Conservation (phyloP, 371 early-diverging fungal genomes). For the Mucor piriformis region DNA sequence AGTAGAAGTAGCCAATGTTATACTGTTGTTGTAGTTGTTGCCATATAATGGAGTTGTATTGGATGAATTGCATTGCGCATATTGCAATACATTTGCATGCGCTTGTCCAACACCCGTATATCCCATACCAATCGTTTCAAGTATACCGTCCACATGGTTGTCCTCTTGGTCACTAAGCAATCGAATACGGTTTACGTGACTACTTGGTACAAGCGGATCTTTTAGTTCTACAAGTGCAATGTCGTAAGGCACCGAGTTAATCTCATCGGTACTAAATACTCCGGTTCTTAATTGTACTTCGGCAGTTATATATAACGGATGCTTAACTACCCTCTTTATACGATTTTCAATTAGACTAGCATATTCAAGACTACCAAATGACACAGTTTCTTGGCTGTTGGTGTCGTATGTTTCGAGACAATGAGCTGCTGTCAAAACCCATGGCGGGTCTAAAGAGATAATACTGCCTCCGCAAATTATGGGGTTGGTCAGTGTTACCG, state of each 20-base stretch:
- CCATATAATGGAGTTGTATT: background rate
- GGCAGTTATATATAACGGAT: constrained; percentile 15
- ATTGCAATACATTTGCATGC: constrained; percentile 19
- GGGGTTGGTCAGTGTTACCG: constrained; percentile 28
- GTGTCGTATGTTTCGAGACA: constrained; percentile 15
- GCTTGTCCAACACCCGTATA: constrained; percentile 18
- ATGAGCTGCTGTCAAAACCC: constrained; percentile 45
- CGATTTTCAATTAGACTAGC: constrained; percentile 1
- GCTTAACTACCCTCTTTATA: constrained; percentile 3
- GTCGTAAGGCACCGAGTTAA: constrained; percentile 19
- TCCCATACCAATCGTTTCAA: constrained; percentile 31
- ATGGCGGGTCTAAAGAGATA: constrained; percentile 38
- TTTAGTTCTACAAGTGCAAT: constrained; percentile 21
- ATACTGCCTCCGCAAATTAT: constrained; percentile 39
- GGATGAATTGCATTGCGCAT: constrained; percentile 12
- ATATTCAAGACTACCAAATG: constrained; percentile 15
- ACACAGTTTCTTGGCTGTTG: background rate
- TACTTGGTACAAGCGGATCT: background rate
- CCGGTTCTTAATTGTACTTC: background rate
- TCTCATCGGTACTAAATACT: constrained; percentile 3
- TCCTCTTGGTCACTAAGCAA: background rate
- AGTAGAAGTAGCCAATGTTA: constrained; percentile 17
- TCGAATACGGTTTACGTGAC: constrained; percentile 9
- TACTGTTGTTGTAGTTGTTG: constrained; percentile 16
- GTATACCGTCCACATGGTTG: background rate